phyloP scores from a whole-genome alignment of 257 asterid genomes.

The Echium plantagineum region DNA sequence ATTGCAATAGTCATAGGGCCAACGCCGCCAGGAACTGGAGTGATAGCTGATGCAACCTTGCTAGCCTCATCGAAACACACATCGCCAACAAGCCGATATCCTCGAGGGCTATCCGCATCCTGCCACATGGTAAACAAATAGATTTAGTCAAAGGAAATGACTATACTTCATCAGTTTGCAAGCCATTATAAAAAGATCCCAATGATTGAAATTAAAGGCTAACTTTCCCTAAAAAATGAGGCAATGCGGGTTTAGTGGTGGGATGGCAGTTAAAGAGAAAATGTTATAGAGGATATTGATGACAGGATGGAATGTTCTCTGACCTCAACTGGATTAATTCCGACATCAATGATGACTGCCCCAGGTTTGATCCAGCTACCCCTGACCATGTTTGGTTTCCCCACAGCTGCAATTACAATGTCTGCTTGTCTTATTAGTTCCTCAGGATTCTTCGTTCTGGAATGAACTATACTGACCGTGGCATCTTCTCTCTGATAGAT shows the following conservation, averaged over 20 bases:
- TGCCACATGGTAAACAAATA: constrained; percentile 15
- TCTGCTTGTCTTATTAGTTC: constrained; percentile 74
- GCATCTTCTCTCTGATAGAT: constrained; percentile 77
- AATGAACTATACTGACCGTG: constrained; percentile 73
- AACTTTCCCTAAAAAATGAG: too few relatives aligned
- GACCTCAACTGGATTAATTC: constrained; percentile 82
- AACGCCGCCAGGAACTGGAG: constrained; percentile 97
- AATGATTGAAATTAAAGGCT: too few relatives aligned
- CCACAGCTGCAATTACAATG: constrained; percentile 71
- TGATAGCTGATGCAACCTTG: constrained; percentile 84
- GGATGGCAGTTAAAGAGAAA: background rate
- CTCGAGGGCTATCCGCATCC: constrained; percentile 57
- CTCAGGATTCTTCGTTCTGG: constrained; percentile 75
- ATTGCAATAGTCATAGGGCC: constrained; percentile 99
- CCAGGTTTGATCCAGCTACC: constrained; percentile 98
- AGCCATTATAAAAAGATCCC: background rate
- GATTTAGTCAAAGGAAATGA: background rate
- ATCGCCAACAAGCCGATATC: constrained; percentile 79
- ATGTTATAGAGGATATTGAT: background rate
- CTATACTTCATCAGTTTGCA: background rate
- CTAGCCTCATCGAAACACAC: constrained; percentile 86
- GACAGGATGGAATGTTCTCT: constrained; percentile 1
- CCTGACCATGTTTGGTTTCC: constrained; percentile 80
- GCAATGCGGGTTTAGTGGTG: too few relatives aligned
- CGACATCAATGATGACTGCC: constrained; percentile 78